Percentiles rank a stretch among this genome's conserved stretches.
Evolutionary conservation across 352 stramenopile genomes (phyloP).

Genomic region (Globisporangium canariense): DNA sequence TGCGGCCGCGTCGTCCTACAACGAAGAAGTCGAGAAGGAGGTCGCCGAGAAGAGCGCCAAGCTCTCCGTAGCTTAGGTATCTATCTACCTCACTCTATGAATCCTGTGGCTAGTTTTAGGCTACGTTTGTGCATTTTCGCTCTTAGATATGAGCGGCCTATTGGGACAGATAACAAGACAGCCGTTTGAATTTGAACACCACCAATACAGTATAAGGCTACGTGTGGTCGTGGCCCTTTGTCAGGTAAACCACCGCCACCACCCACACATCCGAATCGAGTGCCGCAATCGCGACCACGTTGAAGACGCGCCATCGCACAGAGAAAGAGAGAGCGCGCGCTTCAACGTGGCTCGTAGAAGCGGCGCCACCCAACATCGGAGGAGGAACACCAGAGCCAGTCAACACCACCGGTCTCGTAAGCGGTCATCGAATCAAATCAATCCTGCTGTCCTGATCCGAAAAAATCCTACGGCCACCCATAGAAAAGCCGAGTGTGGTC

Average conservation of each 20-base stretch:
- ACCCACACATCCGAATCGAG: not conserved
- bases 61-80: conserved; percentile 3
- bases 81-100: not conserved
- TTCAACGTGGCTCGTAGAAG: not conserved
- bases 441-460: not conserved
- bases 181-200: not conserved
- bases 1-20: not conserved
- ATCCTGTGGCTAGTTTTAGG: not conserved
- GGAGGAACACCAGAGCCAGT: not conserved
- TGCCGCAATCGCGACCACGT: not conserved
- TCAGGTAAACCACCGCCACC: not conserved
- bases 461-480: not conserved
- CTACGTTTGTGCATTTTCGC: not conserved
- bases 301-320: not conserved
- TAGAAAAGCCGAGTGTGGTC: not conserved
- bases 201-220: too few species aligned
- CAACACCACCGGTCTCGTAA: not conserved
- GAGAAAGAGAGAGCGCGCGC: too few species aligned
- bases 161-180: not conserved
- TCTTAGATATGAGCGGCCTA: not conserved
- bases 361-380: not conserved
- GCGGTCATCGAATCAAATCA: not conserved
- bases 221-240: too few species aligned
- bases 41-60: conserved; percentile 11
- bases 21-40: not conserved